Evolutionary conservation across 306 rosid genomes (phyloP), one percentile per base, ranked within the genome.

Genomic region (Quercus wislizeni): DNA sequence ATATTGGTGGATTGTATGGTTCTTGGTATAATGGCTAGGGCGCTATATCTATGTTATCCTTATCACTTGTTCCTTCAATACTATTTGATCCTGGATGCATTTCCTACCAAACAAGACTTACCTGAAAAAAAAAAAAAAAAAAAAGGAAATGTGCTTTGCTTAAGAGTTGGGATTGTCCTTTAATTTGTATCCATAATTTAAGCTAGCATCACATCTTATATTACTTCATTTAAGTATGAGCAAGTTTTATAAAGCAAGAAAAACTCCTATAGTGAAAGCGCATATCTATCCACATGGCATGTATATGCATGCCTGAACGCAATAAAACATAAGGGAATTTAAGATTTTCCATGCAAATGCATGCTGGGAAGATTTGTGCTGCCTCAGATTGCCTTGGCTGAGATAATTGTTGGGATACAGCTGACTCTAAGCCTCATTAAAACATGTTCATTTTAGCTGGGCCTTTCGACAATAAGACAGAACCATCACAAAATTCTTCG

Each of bases 401-500:
- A n/a, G 17, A 46, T 71, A 6, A 25, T 58, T 52, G 5, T 21
- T 38, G 5, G 75, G 33, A 23, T 1, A 12, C 35, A 14, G 35
- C 5, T 3, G 43, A 38, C 38, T 17, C 19, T 20, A 20, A 49
- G 58, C 41, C 19, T 27, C 5, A 25, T 69, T 9, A 15, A 55
- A 27, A 35, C 73, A 23, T 13, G 30, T 72, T 52, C 25, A 31
- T 4, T 35, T 55, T 54, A 19, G 19, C 27, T 74, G 73, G 80
- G 70, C 65, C 74, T 80, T 88, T 78, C 86, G 83, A 68, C 82
- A 6, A 23, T 92, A 92, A 0, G 89, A 81, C 62, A 92, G 89
- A 69, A 83, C 87, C 97, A 90, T 85, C 21, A 92, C 83, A 71
- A 76, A 86, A n/a, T 92, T 90, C 87, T 89, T 67, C 19, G 89